These are phyloP conservation scores for Spinellus fusiger DNA, from an alignment of 192 early-diverging fungal genomes.

Conservation along the genomic window DNA sequence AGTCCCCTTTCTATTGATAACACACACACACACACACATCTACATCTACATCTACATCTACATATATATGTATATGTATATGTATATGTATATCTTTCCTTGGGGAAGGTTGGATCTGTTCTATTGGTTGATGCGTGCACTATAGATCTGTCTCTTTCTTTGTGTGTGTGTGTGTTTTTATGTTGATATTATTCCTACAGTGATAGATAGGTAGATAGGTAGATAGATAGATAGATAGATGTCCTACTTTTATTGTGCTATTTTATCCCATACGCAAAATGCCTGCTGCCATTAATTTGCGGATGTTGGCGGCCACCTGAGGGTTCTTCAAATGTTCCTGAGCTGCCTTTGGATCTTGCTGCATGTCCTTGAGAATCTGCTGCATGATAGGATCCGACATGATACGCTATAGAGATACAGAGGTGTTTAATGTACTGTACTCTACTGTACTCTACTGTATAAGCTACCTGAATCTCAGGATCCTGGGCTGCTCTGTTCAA, in stretches of 20 bases:
- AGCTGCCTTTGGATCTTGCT: conserved; percentile 87
- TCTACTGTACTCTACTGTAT: not conserved
- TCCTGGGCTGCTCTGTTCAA: conserved; percentile 82
- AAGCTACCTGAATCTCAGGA: conserved; percentile 71
- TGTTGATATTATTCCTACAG: not conserved
- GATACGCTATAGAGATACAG: conserved; percentile 44
- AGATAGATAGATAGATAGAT: not conserved
- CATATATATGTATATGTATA: no score
- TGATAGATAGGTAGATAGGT: not conserved
- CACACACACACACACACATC: no score
- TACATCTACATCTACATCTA: no score
- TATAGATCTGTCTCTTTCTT: no score
- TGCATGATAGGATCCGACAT: conserved; percentile 95
- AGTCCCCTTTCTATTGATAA: no score
- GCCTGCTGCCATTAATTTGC: conserved; percentile 88
- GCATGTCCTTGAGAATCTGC: conserved; percentile 95
- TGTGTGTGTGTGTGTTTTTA: no score
- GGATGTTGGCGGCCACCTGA: conserved; percentile 85
- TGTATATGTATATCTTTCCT: no score
- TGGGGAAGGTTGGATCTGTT: no score
- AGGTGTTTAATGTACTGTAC: not conserved
- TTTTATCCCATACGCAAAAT: conserved; percentile 66
- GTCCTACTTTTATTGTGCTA: not conserved
- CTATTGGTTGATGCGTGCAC: no score
- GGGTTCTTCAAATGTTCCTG: conserved; percentile 98